Conservation (phyloP, 2,329 filamentous ascomycete species). For the Alternaria triticimaculans region DNA sequence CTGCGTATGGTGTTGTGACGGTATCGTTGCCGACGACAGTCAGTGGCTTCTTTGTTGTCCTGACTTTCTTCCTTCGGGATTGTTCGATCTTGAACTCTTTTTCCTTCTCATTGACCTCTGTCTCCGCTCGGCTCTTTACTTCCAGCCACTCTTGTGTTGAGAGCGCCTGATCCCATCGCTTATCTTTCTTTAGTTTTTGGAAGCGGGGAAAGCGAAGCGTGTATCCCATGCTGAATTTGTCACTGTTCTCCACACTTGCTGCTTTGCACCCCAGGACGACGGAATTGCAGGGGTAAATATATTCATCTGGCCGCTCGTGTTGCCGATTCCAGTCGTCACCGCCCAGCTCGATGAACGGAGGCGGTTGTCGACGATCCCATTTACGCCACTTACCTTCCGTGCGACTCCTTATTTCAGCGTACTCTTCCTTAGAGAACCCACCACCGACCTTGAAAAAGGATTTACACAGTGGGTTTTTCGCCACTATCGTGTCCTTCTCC, state of each 20-base stretch:
- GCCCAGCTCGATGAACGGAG: slow-evolving; percentile 80
- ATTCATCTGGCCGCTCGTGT: slow-evolving; percentile 83
- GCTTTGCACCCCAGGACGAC: slow-evolving; percentile 90
- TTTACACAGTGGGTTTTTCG: slow-evolving; percentile 75
- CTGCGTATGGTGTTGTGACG: slow-evolving; percentile 60
- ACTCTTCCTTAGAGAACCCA: slow-evolving; percentile 85
- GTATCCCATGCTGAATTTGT: slow-evolving; percentile 76
- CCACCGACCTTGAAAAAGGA: slow-evolving; percentile 99
- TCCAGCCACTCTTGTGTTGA: slow-evolving; percentile 78
- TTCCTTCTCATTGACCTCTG: slow-evolving; percentile 66
- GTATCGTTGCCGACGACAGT: slow-evolving; percentile 72
- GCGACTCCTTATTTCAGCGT: slow-evolving; percentile 78
- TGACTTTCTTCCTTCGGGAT: slow-evolving; percentile 67
- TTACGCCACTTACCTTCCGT: slow-evolving; percentile 92
- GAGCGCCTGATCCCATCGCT: slow-evolving; percentile 80
- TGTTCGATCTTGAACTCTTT: slow-evolving; percentile 73
- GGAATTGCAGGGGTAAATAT: slow-evolving; percentile 90
- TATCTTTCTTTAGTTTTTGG: slow-evolving; percentile 80
- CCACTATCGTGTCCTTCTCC: slow-evolving; percentile 67
- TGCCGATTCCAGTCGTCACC: too few species aligned
- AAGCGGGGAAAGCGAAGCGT: slow-evolving; percentile 94
- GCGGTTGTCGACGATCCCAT: slow-evolving; percentile 81
- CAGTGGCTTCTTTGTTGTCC: slow-evolving; percentile 70
- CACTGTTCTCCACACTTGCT: slow-evolving; percentile 74
- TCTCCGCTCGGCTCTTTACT: slow-evolving; percentile 71